A percentile compares a stretch with the other conserved stretches of the same genome.
phyloP scores from a whole-genome alignment of 495 filamentous ascomycete genomes.

The Jackrogersella multiformis region DNA sequence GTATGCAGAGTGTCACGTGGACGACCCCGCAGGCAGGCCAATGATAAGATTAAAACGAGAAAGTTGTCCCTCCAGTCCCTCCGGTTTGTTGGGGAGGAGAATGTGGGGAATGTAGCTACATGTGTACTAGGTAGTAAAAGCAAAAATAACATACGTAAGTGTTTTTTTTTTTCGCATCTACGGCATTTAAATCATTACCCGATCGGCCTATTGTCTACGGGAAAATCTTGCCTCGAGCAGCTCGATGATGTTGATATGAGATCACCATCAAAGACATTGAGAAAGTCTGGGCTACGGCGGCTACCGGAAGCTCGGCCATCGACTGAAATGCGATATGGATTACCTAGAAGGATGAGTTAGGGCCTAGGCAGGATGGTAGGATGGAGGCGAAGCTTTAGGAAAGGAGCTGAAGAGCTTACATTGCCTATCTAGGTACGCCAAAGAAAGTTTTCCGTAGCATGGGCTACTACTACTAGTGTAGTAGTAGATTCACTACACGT shows the following conservation, averaged over 20 bases:
- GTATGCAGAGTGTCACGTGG: too few species aligned
- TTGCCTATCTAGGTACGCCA: too few species aligned
- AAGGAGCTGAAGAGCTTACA: slow-evolving; percentile 36
- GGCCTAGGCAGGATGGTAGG: slow-evolving; percentile 4
- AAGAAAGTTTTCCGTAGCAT: slow-evolving; percentile 22
- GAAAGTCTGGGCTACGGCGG: too few species aligned
- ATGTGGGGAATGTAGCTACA: slow-evolving; percentile 27
- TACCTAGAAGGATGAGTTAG: too few species aligned
- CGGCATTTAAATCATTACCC: neutral
- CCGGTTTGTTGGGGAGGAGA: slow-evolving; percentile 33
- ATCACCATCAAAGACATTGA: too few species aligned
- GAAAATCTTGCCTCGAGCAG: neutral
- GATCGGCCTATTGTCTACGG: neutral
- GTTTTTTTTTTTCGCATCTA: neutral
- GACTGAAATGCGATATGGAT: too few species aligned
- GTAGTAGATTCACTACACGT: slow-evolving; percentile 19
- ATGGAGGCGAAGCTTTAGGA: slow-evolving; percentile 25
- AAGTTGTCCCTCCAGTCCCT: slow-evolving; percentile 3
- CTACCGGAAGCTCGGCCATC: too few species aligned
- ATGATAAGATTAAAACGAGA: slow-evolving; percentile 21
- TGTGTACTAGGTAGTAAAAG: too few species aligned
- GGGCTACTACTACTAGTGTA: too few species aligned
- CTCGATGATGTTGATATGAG: too few species aligned
- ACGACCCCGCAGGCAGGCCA: too few species aligned
- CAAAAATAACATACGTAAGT: neutral